These are phyloP conservation scores for Monilinia vaccinii-corymbosi DNA, from an alignment of 2,329 filamentous ascomycete species.

Conservation along the genomic window DNA sequence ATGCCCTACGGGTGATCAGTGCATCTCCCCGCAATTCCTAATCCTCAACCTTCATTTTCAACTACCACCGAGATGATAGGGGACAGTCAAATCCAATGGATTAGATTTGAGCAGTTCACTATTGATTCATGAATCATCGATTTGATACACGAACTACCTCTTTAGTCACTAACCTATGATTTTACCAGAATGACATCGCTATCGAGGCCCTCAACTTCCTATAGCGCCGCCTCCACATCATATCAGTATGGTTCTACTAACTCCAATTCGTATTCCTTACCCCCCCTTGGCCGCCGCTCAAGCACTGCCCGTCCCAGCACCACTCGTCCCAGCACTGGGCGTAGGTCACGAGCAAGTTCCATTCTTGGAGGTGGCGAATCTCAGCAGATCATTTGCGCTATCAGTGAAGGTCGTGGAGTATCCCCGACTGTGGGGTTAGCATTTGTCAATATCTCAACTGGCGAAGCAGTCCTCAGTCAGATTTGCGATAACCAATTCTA, in stretches of 20 bases:
- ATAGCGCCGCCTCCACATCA: conserved; percentile 21
- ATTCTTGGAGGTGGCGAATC: conserved; percentile 37
- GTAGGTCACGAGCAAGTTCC: conserved; percentile 25
- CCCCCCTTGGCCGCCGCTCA: conserved; percentile 16
- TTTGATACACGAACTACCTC: conserved; percentile 15
- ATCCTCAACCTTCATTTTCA: background rate
- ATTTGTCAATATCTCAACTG: conserved; percentile 78
- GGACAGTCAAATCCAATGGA: background rate
- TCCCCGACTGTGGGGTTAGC: conserved; percentile 77
- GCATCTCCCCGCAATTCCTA: background rate
- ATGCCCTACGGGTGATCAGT: background rate
- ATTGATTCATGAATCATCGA: background rate
- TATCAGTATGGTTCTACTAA: conserved; percentile 25
- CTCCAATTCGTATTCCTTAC: conserved; percentile 21
- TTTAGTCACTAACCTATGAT: background rate
- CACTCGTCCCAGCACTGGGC: conserved; percentile 24
- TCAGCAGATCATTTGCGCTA: conserved; percentile 76
- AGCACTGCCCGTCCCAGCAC: conserved; percentile 25
- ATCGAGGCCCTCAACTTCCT: conserved; percentile 21
- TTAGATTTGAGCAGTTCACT: background rate
- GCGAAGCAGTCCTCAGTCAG: conserved; percentile 77
- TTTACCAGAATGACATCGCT: conserved; percentile 13
- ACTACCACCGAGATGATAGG: background rate
- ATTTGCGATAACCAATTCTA: conserved; percentile 93
- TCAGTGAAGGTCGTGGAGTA: conserved; percentile 81